phyloP scores from a whole-genome alignment of 257 asterid genomes.

The Leptodermis oblonga region DNA sequence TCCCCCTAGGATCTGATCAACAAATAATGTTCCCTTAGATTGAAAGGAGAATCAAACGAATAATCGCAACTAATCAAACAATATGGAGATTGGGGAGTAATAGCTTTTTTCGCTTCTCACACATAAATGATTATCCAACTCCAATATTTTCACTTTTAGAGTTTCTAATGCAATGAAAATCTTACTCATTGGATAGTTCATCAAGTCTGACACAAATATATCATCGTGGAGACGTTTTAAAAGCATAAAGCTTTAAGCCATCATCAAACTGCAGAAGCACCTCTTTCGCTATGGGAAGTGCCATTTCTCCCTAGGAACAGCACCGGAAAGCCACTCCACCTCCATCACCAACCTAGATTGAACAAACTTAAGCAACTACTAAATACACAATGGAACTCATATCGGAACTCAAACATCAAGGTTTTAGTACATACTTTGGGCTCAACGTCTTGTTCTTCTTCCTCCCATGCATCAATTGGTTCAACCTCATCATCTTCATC shows the following conservation, averaged over 20 bases:
- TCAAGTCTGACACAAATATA: constrained; percentile 84
- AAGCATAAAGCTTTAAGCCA: constrained; percentile 67
- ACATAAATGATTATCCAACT: not conserved
- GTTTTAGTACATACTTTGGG: constrained; percentile 47
- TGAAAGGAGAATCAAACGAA: not conserved
- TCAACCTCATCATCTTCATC: constrained; percentile 53
- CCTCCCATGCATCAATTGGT: constrained; percentile 90
- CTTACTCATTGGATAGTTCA: constrained; percentile 71
- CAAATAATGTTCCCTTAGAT: no score
- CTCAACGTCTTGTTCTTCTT: constrained; percentile 79
- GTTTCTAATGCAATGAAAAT: constrained; percentile 4
- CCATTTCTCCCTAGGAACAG: constrained; percentile 83
- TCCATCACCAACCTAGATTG: constrained; percentile 75
- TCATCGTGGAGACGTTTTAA: constrained; percentile 80
- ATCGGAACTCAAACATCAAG: constrained; percentile 8
- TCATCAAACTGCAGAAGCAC: constrained; percentile 52
- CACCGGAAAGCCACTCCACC: constrained; percentile 73
- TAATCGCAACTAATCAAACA: not conserved
- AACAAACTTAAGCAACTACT: constrained; percentile 3
- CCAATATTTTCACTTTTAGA: not conserved
- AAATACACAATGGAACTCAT: not conserved
- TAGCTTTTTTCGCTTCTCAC: not conserved
- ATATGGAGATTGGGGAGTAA: not conserved
- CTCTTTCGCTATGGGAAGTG: constrained; percentile 51
- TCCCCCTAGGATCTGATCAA: no score